Percentiles rank a stretch among this genome's conserved stretches.
Evolutionary conservation across 495 filamentous ascomycete genomes (phyloP).

Genomic region (Aspergillus incahuasiensis): DNA sequence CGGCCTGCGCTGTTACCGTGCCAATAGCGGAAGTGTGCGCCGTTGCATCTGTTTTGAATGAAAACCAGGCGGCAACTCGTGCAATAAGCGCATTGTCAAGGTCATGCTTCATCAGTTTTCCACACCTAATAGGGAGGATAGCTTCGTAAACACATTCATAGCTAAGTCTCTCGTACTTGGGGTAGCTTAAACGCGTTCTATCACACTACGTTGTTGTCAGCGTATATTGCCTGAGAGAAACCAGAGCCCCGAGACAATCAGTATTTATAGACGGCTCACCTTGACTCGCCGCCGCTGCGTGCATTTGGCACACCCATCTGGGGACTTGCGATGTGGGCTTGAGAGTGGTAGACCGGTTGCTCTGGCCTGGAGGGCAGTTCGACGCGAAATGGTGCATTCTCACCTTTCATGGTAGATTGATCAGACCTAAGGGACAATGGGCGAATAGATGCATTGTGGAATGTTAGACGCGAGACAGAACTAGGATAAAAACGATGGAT

Average conservation of each 20-base stretch:
- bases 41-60: slow-evolving; percentile 17
- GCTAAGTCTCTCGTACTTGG: slow-evolving; percentile 37
- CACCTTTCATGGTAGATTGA: slow-evolving; percentile 18
- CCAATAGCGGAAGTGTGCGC: slow-evolving; percentile 25
- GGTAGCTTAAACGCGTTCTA: slow-evolving; percentile 41
- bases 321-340: slow-evolving; percentile 41
- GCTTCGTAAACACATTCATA: slow-evolving; percentile 36
- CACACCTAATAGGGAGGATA: not conserved
- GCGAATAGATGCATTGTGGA: not conserved
- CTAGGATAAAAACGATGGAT: not conserved
- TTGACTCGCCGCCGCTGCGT: slow-evolving; percentile 46
- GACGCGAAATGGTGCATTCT: slow-evolving; percentile 26
- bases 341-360: slow-evolving; percentile 26
- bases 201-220: slow-evolving; percentile 36
- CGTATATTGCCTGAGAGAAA: not conserved
- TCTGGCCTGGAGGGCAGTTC: slow-evolving; percentile 14
- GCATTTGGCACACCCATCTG: slow-evolving; percentile 43
- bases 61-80: not conserved
- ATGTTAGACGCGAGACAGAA: not conserved
- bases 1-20: slow-evolving; percentile 22
- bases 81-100: not conserved
- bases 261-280: slow-evolving; percentile 22
- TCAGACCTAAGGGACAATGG: not conserved
- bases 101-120: not conserved
- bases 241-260: too few relatives aligned